Evolutionary conservation across 2,329 filamentous ascomycete species (phyloP), one percentile per base, ranked within the genome.

Genomic region (Alternaria hordeiaustralica): DNA sequence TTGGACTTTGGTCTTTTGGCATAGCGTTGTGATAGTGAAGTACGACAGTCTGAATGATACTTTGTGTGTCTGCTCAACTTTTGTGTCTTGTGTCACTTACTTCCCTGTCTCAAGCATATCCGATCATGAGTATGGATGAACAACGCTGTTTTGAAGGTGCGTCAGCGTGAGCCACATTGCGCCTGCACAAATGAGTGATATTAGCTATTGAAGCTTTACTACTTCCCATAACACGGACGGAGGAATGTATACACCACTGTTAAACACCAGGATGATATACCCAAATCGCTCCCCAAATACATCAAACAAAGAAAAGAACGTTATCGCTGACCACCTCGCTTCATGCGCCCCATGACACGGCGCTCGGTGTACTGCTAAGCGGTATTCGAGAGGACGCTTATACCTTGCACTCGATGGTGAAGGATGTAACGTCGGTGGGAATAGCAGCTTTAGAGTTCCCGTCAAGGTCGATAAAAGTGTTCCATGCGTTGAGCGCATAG

Each of bases 401-500:
- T 23, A 53, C 30, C 26, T 59, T 23, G 45, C 68, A 69, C 25
- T 50, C 20, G 10, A 70, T 50, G 11, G 47, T 62, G 33, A 67
- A 65, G 3, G 20, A 21, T 26, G 47, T 51, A 9, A 51, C 47
- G 7, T 51, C 47, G 12, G 12, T 33, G 1, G 26, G 26, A 3
- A 15, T 33, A 10, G 47, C 47, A 21, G 26, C 47, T 2, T 57
- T 25, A 13, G 33, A 11, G 13, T 58, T 41, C 3, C 61, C 64
- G 50, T 70, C 66, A 15, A 70, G 47, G 30, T 69, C 61, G n/a
- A 64, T 36, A 53, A 62, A 69, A 6, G 68, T 70, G 43, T 55
- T 60, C 58, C 33, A 33, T 18, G 63, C 61, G n/a, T 64, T 68
- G 47, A 70, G 43, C 13, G 25, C 11, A 2, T 33, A 12, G 12